phyloP scores from a whole-genome alignment of 768 basidiomycete species.

The Naganishia vaughanmartiniae region DNA sequence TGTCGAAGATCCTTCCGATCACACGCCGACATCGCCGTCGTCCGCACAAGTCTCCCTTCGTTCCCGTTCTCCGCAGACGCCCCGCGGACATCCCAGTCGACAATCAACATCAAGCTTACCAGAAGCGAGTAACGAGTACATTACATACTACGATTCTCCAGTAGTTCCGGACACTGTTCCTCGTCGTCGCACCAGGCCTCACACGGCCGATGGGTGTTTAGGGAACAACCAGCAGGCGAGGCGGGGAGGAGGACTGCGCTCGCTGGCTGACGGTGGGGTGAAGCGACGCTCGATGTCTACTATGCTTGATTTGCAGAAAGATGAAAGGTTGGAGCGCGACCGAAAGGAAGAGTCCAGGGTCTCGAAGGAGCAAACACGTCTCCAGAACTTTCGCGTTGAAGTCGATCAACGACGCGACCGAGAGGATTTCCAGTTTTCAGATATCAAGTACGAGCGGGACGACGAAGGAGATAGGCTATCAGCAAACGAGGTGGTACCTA shows the following conservation, averaged over 20 bases:
- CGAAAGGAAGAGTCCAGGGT: background rate
- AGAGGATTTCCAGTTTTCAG: background rate
- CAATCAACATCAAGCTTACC: conserved; percentile 15
- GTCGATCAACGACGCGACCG: background rate
- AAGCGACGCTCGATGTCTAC: background rate
- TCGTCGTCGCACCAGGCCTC: conserved; percentile 1
- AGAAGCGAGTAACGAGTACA: conserved; percentile 2
- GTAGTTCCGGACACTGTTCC: background rate
- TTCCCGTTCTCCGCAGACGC: background rate
- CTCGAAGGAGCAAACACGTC: background rate
- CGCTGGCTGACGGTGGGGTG: background rate
- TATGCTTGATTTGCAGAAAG: background rate
- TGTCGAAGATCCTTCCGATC: background rate
- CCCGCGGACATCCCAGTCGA: background rate
- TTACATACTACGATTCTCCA: conserved; percentile 8
- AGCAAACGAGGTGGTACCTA: background rate
- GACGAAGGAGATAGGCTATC: background rate
- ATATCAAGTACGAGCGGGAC: background rate
- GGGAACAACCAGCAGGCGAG: background rate
- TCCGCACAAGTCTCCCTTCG: background rate
- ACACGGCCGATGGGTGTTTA: background rate
- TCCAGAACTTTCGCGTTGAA: too few species aligned
- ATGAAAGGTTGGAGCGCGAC: background rate
- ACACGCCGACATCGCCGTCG: background rate
- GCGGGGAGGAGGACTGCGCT: background rate